Percentiles rank a stretch among this genome's conserved stretches.
Conservation (phyloP, 768 basidiomycete species). For the Amanita muscaria region DNA sequence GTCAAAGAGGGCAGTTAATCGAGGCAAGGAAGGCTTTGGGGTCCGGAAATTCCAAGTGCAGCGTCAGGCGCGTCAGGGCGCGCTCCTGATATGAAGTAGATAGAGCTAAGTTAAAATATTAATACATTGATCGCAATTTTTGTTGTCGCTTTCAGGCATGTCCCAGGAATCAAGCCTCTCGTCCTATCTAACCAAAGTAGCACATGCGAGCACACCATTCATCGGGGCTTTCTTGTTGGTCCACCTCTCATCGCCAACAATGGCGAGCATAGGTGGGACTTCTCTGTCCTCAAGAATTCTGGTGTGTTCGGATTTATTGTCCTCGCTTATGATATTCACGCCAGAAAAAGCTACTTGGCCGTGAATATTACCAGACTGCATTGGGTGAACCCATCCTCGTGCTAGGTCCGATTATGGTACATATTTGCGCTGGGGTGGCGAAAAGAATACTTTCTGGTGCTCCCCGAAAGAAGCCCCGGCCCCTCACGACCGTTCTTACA, state of each 20-base stretch:
- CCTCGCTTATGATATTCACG: not conserved
- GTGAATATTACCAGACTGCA: conserved; percentile 78
- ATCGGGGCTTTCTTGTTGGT: conserved; percentile 68
- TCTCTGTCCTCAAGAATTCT: conserved; percentile 61
- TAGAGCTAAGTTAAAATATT: too few species aligned
- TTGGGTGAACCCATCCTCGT: conserved; percentile 64
- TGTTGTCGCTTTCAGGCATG: not conserved
- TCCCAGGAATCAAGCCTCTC: not conserved
- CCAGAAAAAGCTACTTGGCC: conserved; percentile 55
- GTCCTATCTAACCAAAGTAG: conserved; percentile 38
- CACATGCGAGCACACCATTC: conserved; percentile 69
- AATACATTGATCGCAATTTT: too few species aligned
- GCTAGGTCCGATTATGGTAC: conserved; percentile 55
- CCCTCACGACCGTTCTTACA: conserved; percentile 37
- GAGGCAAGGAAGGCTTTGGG: not conserved
- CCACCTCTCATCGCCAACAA: conserved; percentile 69
- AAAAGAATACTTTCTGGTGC: conserved; percentile 42
- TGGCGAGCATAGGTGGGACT: conserved; percentile 67
- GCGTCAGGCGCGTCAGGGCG: too few species aligned
- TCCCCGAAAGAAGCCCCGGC: conserved; percentile 21
- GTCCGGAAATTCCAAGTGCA: too few species aligned
- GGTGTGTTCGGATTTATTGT: conserved; percentile 35
- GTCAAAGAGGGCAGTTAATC: not conserved
- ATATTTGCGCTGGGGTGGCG: conserved; percentile 47
- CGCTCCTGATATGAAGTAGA: too few species aligned